Conservation (phyloP, 2,329 filamentous ascomycete genomes). For the Cryphonectria japonica region DNA sequence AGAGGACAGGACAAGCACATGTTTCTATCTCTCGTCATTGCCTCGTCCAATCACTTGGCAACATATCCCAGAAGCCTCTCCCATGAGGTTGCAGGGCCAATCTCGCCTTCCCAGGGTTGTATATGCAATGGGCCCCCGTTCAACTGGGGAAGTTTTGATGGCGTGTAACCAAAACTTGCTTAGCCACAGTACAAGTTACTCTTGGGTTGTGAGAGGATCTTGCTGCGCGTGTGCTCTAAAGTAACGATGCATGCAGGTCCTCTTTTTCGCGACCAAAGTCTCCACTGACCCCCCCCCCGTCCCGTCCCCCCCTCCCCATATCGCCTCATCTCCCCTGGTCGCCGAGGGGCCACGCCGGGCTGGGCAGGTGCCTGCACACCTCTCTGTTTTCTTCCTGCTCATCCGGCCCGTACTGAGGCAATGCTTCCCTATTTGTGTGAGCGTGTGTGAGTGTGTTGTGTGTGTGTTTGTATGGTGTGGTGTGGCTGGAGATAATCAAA, state of each 20-base stretch:
- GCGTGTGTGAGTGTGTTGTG: background rate
- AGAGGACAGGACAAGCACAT: background rate
- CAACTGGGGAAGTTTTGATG: background rate
- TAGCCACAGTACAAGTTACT: background rate
- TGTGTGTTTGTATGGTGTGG: background rate
- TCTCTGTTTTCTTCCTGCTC: background rate
- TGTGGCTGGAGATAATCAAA: background rate
- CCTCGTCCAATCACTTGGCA: background rate
- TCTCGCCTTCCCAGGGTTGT: slow-evolving; percentile 3
- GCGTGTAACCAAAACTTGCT: background rate
- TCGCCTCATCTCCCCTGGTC: slow-evolving; percentile 8
- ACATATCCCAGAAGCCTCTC: background rate
- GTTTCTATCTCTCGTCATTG: background rate
- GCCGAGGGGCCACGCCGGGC: slow-evolving; percentile 1
- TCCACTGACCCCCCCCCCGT: background rate
- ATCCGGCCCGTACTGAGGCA: slow-evolving; percentile 2
- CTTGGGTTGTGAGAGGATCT: background rate
- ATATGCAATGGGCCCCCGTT: background rate
- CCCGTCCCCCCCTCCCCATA: background rate
- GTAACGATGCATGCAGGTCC: background rate
- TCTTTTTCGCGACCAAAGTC: background rate
- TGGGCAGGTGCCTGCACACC: slow-evolving; percentile 3
- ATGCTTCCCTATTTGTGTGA: background rate
- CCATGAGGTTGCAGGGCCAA: background rate
- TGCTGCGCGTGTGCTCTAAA: background rate